Evolutionary conservation across 2,329 filamentous ascomycete genomes (phyloP).

Genomic region (Rugonectria rugulosa): DNA sequence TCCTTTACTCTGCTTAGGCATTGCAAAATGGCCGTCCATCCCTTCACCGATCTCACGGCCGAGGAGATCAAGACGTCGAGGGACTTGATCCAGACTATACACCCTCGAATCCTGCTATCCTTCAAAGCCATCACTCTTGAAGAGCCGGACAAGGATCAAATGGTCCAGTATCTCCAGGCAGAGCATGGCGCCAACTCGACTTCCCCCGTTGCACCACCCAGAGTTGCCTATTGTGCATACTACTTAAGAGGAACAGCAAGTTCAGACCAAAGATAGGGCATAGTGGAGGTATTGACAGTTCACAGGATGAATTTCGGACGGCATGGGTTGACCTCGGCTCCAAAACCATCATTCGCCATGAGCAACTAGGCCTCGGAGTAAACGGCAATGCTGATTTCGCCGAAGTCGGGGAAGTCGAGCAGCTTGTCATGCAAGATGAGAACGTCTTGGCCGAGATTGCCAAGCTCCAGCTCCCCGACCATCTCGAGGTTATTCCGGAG

Average conservation of each 20-base stretch:
- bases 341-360: not conserved
- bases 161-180: conserved; percentile 10
- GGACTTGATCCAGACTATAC: conserved; percentile 5
- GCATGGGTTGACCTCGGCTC: conserved; percentile 12
- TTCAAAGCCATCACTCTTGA: conserved; percentile 20
- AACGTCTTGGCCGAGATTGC: conserved; percentile 10
- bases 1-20: not conserved
- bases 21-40: conserved; percentile 11
- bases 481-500: conserved; percentile 14
- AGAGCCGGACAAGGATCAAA: conserved; percentile 14
- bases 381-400: conserved; percentile 13
- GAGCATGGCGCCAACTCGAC: not conserved
- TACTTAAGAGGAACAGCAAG: conserved; percentile 18
- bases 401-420: conserved; percentile 15
- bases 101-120: conserved; percentile 14
- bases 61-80: conserved; percentile 14
- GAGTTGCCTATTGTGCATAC: conserved; percentile 15
- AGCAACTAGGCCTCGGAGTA: not conserved
- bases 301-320: conserved; percentile 6
- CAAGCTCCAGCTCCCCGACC: conserved; percentile 10
- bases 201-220: not conserved
- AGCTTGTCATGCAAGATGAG: conserved; percentile 12
- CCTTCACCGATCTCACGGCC: conserved; percentile 18
- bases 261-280: not conserved
- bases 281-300: not conserved